Evolutionary conservation across 441 rosid genomes (phyloP).

Genomic region (Erodium trifolium): DNA sequence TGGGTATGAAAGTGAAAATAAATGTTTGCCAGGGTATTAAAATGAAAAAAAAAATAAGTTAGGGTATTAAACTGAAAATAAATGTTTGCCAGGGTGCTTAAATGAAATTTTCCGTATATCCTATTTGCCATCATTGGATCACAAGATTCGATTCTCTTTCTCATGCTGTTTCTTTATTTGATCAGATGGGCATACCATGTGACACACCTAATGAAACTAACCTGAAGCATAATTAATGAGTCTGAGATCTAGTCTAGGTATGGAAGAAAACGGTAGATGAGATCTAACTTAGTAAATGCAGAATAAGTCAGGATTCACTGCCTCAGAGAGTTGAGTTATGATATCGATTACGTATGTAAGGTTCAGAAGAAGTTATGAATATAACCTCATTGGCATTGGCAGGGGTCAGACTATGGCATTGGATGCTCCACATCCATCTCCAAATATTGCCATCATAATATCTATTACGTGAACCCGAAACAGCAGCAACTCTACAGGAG

Average conservation of each 20-base stretch:
- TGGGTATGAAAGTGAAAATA: too few species aligned
- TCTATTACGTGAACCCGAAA: background rate
- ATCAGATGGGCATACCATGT: constrained; percentile 23
- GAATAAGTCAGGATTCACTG: background rate
- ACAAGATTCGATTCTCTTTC: constrained; percentile 12
- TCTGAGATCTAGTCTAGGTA: background rate
- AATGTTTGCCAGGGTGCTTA: too few species aligned
- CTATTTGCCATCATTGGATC: constrained; percentile 26
- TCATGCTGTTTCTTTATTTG: background rate
- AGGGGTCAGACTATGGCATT: background rate
- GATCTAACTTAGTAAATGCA: constrained; percentile 5
- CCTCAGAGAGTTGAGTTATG: background rate
- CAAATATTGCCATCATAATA: background rate
- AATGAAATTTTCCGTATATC: background rate
- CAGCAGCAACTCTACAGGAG: background rate
- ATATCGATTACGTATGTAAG: background rate
- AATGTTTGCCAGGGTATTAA: too few species aligned
- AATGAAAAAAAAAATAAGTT: too few species aligned
- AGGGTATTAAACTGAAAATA: too few species aligned
- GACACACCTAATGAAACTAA: constrained; percentile 14
- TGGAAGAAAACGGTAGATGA: background rate
- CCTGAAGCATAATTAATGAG: background rate
- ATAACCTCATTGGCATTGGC: background rate
- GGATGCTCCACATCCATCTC: background rate
- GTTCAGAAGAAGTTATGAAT: background rate